Evolutionary conservation across 2,329 filamentous ascomycete genomes (phyloP), one percentile per base, ranked within the genome.

Genomic region (Beauveria varroae): DNA sequence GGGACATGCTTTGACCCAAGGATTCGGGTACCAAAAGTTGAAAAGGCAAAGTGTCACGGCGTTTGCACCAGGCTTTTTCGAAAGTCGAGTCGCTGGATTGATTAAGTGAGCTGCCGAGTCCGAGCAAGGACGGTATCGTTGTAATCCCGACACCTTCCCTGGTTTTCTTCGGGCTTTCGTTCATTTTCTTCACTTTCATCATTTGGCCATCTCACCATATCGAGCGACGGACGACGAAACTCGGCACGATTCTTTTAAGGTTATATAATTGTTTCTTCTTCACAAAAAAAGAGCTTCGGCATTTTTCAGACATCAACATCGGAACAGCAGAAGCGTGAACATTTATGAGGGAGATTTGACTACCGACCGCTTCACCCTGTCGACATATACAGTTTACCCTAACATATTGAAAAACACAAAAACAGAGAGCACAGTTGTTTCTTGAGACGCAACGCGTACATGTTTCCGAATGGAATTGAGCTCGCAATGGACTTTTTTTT

Each of bases 21-120:
- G 6, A 53, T 37, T 60, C 53, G 57, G 57, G 57, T 44, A 52
- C 40, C 49, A 60, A 60, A 60, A 60, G 57, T 52, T 52, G 40
- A 53, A 56, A 50, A 50, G 18, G 51, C 43, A 30, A 60, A 40
- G 50, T 50, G 34, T 41, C 51, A 55, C 43, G 43, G 59, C 59
- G 57, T 55, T 44, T 61, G 59, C 59, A 55, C 20, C 44, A 56
- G 59, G 46, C 44, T 50, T 58, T 30, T 56, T 43, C 22, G 34
- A 26, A 22, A 43, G 12, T 8, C 28, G n/a, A 56, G 59, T 22
- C 52, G 43, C 28, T 61, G 34, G 30, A 43, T 50, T 46, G 24
- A 50, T 41, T 41, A 22, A 24, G 43, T 41, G 59, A 37, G 28
- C 52, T 61, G 51, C 44, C 28, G 30, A 34, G 44, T 50, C 8